Evolutionary conservation across 768 basidiomycete genomes (phyloP).

Genomic region (Lactarius pseudohatsudake): DNA sequence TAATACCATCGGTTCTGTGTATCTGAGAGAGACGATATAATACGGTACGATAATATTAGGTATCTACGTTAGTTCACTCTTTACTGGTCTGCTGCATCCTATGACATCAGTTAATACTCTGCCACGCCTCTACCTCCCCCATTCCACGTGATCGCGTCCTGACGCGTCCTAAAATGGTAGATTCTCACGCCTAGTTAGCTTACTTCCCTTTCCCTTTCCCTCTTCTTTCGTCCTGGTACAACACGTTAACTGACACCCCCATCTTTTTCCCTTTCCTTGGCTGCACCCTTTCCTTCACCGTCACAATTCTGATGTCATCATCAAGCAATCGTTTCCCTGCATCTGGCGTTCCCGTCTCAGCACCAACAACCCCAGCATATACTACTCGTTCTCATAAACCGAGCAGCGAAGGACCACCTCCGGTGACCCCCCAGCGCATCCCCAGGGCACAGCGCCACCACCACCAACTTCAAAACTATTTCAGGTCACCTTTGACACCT

Average conservation of each 20-base stretch:
- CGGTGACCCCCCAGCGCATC: slow-evolving; percentile 67
- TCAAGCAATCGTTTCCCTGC: slow-evolving; percentile 25
- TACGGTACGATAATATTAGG: slow-evolving; percentile 6
- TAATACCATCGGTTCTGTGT: slow-evolving; percentile 4
- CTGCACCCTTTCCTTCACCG: slow-evolving; percentile 21
- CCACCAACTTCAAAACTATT: slow-evolving; percentile 36
- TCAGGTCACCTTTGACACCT: slow-evolving; percentile 62
- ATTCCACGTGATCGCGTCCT: slow-evolving; percentile 31
- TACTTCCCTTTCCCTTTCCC: slow-evolving; percentile 17
- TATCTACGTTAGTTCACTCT: slow-evolving; percentile 15
- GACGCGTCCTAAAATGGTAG: slow-evolving; percentile 31
- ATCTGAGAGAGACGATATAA: slow-evolving; percentile 3
- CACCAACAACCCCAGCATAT: slow-evolving; percentile 45
- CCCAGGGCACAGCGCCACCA: slow-evolving; percentile 43
- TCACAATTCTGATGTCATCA: slow-evolving; percentile 26
- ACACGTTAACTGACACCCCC: slow-evolving; percentile 28
- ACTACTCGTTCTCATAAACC: slow-evolving; percentile 39
- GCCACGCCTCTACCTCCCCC: background rate
- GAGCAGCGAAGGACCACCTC: slow-evolving; percentile 37
- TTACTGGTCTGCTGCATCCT: slow-evolving; percentile 1
- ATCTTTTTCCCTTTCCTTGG: slow-evolving; percentile 18
- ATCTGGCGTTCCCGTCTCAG: slow-evolving; percentile 40
- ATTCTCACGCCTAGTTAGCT: slow-evolving; percentile 28
- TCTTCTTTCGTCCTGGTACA: slow-evolving; percentile 21
- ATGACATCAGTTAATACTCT: background rate